Evolutionary conservation across 2,329 filamentous ascomycete species (phyloP).

Genomic region (Dryadomyces quercus-mongolicae): DNA sequence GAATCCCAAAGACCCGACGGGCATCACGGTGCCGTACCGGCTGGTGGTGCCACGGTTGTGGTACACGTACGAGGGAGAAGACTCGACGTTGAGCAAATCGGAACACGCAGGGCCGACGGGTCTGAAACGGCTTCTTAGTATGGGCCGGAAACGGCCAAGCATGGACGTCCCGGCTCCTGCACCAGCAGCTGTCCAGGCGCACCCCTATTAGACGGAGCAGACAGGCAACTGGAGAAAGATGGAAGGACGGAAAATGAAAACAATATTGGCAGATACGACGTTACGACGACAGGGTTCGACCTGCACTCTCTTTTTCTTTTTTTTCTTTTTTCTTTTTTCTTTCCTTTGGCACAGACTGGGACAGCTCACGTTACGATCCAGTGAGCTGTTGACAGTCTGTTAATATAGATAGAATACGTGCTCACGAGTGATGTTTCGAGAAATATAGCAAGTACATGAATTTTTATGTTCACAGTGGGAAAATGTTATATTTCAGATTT

Average conservation of each 20-base stretch:
- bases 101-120: constrained; percentile 18
- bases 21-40: constrained; percentile 78
- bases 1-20: constrained; percentile 70
- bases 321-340: neutral
- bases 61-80: constrained; percentile 38
- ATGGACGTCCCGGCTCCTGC: neutral
- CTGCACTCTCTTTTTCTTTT: neutral
- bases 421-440: too few species aligned
- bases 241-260: too few species aligned
- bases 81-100: constrained; percentile 19
- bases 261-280: neutral
- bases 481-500: too few species aligned
- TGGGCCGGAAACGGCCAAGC: constrained; percentile 11
- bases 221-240: neutral
- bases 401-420: neutral
- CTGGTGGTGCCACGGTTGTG: constrained; percentile 71
- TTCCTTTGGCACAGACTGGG: neutral
- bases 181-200: neutral
- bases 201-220: too few species aligned
- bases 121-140: constrained; percentile 33
- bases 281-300: neutral
- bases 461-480: too few species aligned
- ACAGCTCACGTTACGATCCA: neutral
- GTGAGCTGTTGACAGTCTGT: neutral
- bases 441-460: too few species aligned